Percentiles rank a stretch among this genome's conserved stretches.
These are phyloP conservation scores for Cajanus cajan DNA, from an alignment of 306 rosid genomes.

Conservation along the genomic window DNA sequence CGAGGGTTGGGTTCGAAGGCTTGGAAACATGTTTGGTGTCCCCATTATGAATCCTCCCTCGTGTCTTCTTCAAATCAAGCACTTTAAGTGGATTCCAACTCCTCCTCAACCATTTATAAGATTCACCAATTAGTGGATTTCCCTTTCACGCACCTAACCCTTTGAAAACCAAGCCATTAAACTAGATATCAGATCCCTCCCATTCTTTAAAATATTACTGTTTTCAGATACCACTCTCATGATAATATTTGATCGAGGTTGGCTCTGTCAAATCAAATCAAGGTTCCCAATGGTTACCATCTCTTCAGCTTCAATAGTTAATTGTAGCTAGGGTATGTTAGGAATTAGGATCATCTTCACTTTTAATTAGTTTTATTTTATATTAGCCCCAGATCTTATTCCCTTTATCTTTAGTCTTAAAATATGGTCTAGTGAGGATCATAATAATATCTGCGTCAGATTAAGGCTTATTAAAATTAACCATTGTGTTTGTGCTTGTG, in stretches of 20 bases:
- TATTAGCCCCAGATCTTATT: slow-evolving; percentile 29
- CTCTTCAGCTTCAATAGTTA: slow-evolving; percentile 34
- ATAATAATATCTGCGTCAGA: slow-evolving; percentile 27
- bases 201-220: slow-evolving; percentile 24
- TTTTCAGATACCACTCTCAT: slow-evolving; percentile 42
- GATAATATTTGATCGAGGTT: slow-evolving; percentile 43
- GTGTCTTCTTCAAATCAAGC: slow-evolving; percentile 57
- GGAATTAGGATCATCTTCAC: slow-evolving; percentile 34
- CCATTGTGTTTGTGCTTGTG: slow-evolving; percentile 27
- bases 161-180: slow-evolving; percentile 49
- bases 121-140: slow-evolving; percentile 70
- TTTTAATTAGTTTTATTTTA: slow-evolving; percentile 31
- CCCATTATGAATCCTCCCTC: slow-evolving; percentile 40
- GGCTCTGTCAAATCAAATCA: slow-evolving; percentile 64
- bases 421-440: background rate
- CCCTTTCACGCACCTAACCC: slow-evolving; percentile 86
- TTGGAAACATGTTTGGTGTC: slow-evolving; percentile 53
- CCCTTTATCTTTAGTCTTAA: slow-evolving; percentile 34
- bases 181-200: slow-evolving; percentile 38
- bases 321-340: slow-evolving; percentile 24
- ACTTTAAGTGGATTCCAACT: slow-evolving; percentile 95
- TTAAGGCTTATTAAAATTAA: slow-evolving; percentile 5
- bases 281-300: slow-evolving; percentile 52
- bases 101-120: slow-evolving; percentile 69
- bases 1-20: slow-evolving; percentile 29